A percentile compares a stretch with the other conserved stretches of the same genome.
Conservation (phyloP, 768 basidiomycete species). For the Suillus clintonianus region DNA sequence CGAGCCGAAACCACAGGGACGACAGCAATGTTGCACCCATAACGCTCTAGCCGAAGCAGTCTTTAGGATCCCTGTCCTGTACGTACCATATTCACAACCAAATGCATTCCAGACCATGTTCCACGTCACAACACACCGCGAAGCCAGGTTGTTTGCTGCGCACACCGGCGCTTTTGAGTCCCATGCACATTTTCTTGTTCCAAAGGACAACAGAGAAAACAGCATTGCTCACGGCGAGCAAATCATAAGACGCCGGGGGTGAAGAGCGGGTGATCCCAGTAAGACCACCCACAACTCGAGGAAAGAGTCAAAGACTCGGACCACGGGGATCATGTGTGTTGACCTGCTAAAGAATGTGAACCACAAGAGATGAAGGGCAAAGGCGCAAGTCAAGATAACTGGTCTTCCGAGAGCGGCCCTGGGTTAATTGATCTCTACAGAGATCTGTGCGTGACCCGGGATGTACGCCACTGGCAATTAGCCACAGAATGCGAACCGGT, state of each 20-base stretch:
- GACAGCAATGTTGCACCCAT: slow-evolving; percentile 10
- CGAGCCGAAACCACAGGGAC: slow-evolving; percentile 21
- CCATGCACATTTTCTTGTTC: slow-evolving; percentile 31
- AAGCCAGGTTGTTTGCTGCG: slow-evolving; percentile 58
- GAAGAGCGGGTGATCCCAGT: slow-evolving; percentile 23
- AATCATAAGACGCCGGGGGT: slow-evolving; percentile 57
- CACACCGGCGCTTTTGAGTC: slow-evolving; percentile 52
- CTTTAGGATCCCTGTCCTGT: slow-evolving; percentile 35
- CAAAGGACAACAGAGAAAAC: slow-evolving; percentile 19
- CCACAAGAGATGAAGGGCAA: slow-evolving; percentile 18
- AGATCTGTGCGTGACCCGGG: slow-evolving; percentile 40
- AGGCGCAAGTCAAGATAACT: slow-evolving; percentile 8
- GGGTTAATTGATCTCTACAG: slow-evolving; percentile 24
- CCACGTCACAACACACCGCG: slow-evolving; percentile 33
- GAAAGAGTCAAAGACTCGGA: slow-evolving; percentile 47
- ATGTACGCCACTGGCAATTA: slow-evolving; percentile 4
- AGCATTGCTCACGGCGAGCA: slow-evolving; percentile 53
- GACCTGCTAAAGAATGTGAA: slow-evolving; percentile 29
- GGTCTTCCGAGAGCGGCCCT: slow-evolving; percentile 28
- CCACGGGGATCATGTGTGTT: slow-evolving; percentile 42
- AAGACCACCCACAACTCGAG: slow-evolving; percentile 21
- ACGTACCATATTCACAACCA: slow-evolving; percentile 31
- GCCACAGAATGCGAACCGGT: slow-evolving; percentile 28
- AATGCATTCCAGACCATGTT: slow-evolving; percentile 18
- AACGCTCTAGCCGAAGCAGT: slow-evolving; percentile 11